Percentiles rank a stretch among this genome's conserved stretches.
These are phyloP conservation scores for Brettanomyces custersianus DNA, from an alignment of 805 yeast species.

Conservation along the genomic window DNA sequence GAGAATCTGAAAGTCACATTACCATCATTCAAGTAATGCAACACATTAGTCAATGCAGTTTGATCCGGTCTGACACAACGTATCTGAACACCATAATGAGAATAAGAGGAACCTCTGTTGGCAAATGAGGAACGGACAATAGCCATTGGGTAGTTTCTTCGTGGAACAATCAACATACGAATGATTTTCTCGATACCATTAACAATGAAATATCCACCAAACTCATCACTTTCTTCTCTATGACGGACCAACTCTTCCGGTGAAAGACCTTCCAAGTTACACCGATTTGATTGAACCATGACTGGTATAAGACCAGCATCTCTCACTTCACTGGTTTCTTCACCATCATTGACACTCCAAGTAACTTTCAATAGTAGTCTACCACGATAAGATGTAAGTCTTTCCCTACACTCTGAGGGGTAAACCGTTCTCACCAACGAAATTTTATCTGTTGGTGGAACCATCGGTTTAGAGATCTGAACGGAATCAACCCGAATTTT, in stretches of 20 bases:
- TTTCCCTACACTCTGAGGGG: slow-evolving; percentile 87
- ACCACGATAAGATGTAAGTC: slow-evolving; percentile 76
- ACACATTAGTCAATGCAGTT: slow-evolving; percentile 94
- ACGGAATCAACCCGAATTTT: slow-evolving; percentile 82
- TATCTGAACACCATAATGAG: slow-evolving; percentile 87
- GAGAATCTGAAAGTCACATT: slow-evolving; percentile 93
- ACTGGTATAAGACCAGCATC: slow-evolving; percentile 89
- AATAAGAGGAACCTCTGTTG: slow-evolving; percentile 86
- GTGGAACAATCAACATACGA: slow-evolving; percentile 95
- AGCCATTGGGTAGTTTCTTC: slow-evolving; percentile 98
- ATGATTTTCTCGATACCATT: slow-evolving; percentile 95
- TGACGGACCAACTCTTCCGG: slow-evolving; percentile 71
- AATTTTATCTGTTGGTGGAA: slow-evolving; percentile 59
- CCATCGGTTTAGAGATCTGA: slow-evolving; percentile 77
- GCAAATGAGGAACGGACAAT: slow-evolving; percentile 89
- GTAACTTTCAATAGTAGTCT: slow-evolving; percentile 68
- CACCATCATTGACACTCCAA: slow-evolving; percentile 86
- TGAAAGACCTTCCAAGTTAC: slow-evolving; percentile 77
- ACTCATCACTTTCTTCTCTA: slow-evolving; percentile 89
- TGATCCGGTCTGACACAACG: slow-evolving; percentile 95
- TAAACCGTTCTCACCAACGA: slow-evolving; percentile 69
- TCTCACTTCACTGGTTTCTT: slow-evolving; percentile 69
- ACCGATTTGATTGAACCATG: slow-evolving; percentile 85
- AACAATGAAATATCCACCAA: slow-evolving; percentile 93
- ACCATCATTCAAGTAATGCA: slow-evolving; percentile 93